These are phyloP conservation scores for Malassezia cuniculi DNA, from an alignment of 1,284 basidiomycete species.

Conservation along the genomic window DNA sequence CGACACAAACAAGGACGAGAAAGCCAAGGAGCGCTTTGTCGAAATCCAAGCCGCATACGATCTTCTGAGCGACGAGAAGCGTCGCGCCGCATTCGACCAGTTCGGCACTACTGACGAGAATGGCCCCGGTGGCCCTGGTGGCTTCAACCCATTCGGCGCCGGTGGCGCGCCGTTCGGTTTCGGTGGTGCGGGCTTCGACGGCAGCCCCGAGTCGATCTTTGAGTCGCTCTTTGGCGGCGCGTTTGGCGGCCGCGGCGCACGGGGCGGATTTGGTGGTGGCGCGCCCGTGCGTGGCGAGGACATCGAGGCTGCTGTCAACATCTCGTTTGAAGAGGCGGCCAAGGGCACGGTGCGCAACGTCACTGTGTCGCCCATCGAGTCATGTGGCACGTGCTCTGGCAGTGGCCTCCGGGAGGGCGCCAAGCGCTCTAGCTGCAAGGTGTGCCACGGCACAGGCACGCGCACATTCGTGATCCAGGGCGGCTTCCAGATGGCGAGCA, in stretches of 20 bases:
- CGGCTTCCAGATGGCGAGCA: slow-evolving; percentile 95
- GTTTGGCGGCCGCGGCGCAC: slow-evolving; percentile 45
- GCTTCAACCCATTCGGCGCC: slow-evolving; percentile 65
- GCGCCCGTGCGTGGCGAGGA: slow-evolving; percentile 72
- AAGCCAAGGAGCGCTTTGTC: slow-evolving; percentile 80
- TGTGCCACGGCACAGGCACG: slow-evolving; percentile 76
- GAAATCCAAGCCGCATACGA: slow-evolving; percentile 97
- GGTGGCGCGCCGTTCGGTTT: slow-evolving; percentile 52
- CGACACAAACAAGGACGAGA: slow-evolving; percentile 85
- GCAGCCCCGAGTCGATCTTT: slow-evolving; percentile 53
- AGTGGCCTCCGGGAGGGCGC: slow-evolving; percentile 75
- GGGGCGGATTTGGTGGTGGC: slow-evolving; percentile 46
- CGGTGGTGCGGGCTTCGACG: slow-evolving; percentile 49
- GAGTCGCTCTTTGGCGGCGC: slow-evolving; percentile 67
- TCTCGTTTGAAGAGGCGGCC: slow-evolving; percentile 84
- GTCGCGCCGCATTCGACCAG: slow-evolving; percentile 80
- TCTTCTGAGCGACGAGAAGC: slow-evolving; percentile 69
- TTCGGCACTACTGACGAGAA: slow-evolving; percentile 73
- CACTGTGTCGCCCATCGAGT: slow-evolving; percentile 65
- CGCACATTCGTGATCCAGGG: slow-evolving; percentile 80
- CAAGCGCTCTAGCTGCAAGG: slow-evolving; percentile 64
- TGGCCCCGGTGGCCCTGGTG: slow-evolving; percentile 54
- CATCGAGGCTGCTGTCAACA: slow-evolving; percentile 62
- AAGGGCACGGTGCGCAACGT: slow-evolving; percentile 72
- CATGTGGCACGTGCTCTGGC: slow-evolving; percentile 74